Conservation (phyloP, 768 basidiomycete genomes). For the Tephrocybe sp. region DNA sequence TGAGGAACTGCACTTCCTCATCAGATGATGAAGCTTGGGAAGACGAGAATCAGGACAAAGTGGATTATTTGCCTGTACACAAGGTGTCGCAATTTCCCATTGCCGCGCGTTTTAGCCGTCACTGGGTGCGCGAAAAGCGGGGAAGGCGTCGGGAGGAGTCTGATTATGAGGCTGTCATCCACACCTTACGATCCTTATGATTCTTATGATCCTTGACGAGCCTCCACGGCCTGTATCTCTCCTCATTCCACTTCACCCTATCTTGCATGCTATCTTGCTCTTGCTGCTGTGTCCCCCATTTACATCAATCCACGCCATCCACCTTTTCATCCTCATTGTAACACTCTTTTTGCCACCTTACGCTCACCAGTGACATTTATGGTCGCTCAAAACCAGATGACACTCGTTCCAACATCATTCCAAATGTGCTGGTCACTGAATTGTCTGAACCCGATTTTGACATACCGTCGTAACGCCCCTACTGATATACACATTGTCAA, state of each 20-base stretch:
- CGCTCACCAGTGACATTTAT: no score
- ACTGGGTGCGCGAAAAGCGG: conserved; percentile 41
- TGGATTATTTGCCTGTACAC: conserved; percentile 14
- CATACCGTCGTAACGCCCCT: no score
- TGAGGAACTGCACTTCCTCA: conserved; percentile 11
- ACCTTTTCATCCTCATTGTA: no score
- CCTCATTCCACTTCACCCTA: neutral
- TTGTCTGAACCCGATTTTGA: no score
- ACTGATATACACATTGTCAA: no score
- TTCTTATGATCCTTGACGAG: neutral
- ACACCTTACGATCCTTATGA: conserved; percentile 33
- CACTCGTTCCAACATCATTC: no score
- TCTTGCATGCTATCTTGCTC: no score
- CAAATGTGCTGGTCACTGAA: no score
- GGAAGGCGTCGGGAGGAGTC: conserved; percentile 35
- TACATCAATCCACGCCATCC: no score
- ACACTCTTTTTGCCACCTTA: no score
- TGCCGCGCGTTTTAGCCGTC: conserved; percentile 33
- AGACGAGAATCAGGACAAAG: conserved; percentile 13
- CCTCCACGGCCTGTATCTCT: neutral
- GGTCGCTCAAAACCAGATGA: no score
- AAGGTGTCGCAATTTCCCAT: conserved; percentile 17
- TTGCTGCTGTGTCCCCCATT: no score
- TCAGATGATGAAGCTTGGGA: conserved; percentile 6
- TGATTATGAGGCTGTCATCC: conserved; percentile 33